Percentiles rank a stretch among this genome's conserved stretches.
Evolutionary conservation across 441 rosid genomes (phyloP).

Genomic region (Erodium moschatum): DNA sequence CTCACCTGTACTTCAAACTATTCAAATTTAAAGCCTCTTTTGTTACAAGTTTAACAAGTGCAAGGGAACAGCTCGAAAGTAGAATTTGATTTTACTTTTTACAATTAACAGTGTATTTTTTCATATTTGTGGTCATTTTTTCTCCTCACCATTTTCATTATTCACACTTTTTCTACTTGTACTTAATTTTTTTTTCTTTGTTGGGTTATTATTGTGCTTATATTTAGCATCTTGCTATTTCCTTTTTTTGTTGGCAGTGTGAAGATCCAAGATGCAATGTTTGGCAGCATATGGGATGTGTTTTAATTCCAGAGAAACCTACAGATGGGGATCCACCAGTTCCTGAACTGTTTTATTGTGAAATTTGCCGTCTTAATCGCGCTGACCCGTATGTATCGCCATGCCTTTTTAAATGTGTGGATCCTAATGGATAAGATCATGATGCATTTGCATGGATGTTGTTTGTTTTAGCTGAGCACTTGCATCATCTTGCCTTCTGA

Average conservation of each 20-base stretch:
- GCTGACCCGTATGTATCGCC: slow-evolving; percentile 83
- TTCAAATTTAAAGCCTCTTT: not conserved
- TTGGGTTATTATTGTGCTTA: not conserved
- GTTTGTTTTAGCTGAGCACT: not conserved
- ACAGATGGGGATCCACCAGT: slow-evolving; percentile 49
- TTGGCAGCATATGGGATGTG: slow-evolving; percentile 87
- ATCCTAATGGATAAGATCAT: not conserved
- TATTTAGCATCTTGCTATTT: slow-evolving; percentile 6
- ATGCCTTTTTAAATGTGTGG: not conserved
- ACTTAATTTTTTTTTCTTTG: not conserved
- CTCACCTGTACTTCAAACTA: not conserved
- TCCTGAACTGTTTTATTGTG: slow-evolving; percentile 86
- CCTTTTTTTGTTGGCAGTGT: slow-evolving; percentile 48
- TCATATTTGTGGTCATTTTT: not conserved
- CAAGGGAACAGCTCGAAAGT: too few species aligned
- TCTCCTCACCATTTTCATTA: not conserved
- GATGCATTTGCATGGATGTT: not conserved
- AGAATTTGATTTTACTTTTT: too few species aligned
- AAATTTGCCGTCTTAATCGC: slow-evolving; percentile 78
- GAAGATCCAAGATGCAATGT: slow-evolving; percentile 66
- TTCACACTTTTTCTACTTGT: not conserved
- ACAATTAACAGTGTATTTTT: too few species aligned
- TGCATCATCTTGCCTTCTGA: not conserved
- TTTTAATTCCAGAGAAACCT: slow-evolving; percentile 67
- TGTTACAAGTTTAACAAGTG: not conserved